Evolutionary conservation across 805 yeast species (phyloP), one percentile per base, ranked within the genome.

Genomic region (Myxozyma udenii): DNA sequence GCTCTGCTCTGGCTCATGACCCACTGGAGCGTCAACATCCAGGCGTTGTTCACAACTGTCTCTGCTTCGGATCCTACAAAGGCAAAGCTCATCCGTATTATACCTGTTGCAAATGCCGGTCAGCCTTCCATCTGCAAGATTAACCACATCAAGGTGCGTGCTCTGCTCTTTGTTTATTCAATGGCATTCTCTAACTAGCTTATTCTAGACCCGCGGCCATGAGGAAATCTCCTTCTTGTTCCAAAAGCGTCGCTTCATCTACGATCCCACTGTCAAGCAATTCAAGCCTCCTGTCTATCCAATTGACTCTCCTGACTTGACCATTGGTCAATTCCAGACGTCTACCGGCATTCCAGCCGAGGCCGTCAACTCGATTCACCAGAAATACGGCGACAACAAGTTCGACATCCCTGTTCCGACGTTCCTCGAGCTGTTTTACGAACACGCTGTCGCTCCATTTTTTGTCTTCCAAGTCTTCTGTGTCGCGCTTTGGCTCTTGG

Each of bases 371-470:
- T 71, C 69, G 26, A 61, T 73, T 35, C 61, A 62, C 40, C 79
- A 89, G 64, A 71, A 79, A 53, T 93, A 84, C 66, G 98, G 98
- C 47, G 75, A 76, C 60, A 93, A 93, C 73, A 78, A 78, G 60
- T 93, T 93, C 66, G 98, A 93, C 66, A 91, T 93, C 60, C 98
- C 98, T 26, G 78, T 93, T 49, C 98, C 98, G 45, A 80, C 96
- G 0, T 91, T 93, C 63, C 58, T 78, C 50, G 98, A 91, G 69
- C 75, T 93, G 63, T 93, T 93, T 75, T 84, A 87, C 66, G 98
- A 93, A 71, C 98, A 93, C 68, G 98, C 98, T 9, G 90, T 93
- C 36, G 98, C 98, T 12, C 98, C 98, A 11, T 87, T 93, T 68
- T 93, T 93, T 63, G 96, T 93, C 23, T 93, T 93, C 75, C 98